Percentiles rank a stretch among this genome's conserved stretches.
Evolutionary conservation across 805 yeast genomes (phyloP).

Genomic region (Cyberlindnera petersonii): DNA sequence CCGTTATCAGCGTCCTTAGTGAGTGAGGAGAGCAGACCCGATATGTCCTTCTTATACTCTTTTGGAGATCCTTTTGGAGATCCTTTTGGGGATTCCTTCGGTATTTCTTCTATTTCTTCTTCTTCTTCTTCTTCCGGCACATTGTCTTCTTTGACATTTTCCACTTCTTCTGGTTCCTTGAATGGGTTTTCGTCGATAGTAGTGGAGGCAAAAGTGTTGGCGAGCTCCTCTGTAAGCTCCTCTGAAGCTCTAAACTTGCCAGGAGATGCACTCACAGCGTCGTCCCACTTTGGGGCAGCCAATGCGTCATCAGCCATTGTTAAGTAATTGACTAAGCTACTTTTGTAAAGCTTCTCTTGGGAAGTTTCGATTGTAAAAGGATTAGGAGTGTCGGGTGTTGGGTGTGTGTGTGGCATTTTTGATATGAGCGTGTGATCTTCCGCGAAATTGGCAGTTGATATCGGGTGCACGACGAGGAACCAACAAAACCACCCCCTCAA

Average conservation of each 20-base stretch:
- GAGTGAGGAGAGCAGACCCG: slow-evolving; percentile 40
- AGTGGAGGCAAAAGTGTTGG: slow-evolving; percentile 18
- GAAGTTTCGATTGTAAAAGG: too few species aligned
- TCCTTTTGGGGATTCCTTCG: slow-evolving; percentile 4
- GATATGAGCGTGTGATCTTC: too few species aligned
- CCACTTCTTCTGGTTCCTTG: slow-evolving; percentile 1
- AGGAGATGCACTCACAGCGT: slow-evolving; percentile 40
- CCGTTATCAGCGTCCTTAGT: slow-evolving; percentile 34
- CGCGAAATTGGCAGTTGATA: too few species aligned
- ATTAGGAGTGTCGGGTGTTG: too few species aligned
- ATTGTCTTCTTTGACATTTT: slow-evolving; percentile 12
- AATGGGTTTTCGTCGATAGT: slow-evolving; percentile 5
- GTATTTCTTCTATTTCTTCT: slow-evolving; percentile 1
- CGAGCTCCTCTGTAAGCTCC: slow-evolving; percentile 19
- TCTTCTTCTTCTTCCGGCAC: slow-evolving; percentile 1
- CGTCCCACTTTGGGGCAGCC: slow-evolving; percentile 61
- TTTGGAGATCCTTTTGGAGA: background rate
- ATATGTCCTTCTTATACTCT: slow-evolving; percentile 15
- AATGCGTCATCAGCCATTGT: slow-evolving; percentile 38
- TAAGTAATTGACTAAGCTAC: too few species aligned
- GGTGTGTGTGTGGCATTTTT: too few species aligned
- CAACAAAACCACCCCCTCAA: too few species aligned
- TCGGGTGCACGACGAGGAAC: too few species aligned
- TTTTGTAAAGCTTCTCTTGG: too few species aligned
- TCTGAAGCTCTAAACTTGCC: slow-evolving; percentile 6